Conservation (phyloP, 306 rosid genomes). For the Macrotyloma uniflorum region DNA sequence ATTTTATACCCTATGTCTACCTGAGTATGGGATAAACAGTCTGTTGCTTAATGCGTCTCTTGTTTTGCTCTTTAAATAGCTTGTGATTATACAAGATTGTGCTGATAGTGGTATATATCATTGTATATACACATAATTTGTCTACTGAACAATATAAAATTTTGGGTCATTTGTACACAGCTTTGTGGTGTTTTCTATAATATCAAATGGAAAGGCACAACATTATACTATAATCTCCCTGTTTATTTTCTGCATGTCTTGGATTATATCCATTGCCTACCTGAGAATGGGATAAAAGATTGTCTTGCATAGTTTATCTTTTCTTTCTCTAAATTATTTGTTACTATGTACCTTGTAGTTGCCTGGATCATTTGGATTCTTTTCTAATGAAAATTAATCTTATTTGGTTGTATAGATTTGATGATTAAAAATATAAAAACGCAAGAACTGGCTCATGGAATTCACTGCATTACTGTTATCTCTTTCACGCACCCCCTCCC, state of each 20-base stretch:
- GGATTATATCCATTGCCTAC: not conserved
- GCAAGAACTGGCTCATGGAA: not conserved
- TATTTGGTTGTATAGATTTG: not conserved
- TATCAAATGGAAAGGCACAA: no score
- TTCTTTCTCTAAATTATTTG: conserved; percentile 21
- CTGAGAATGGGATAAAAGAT: not conserved
- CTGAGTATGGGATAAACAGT: no score
- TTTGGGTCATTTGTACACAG: no score
- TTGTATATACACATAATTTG: no score
- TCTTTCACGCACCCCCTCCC: not conserved
- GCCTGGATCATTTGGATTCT: conserved; percentile 22
- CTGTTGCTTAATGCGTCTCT: no score
- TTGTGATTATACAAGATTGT: no score
- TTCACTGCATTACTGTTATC: conserved; percentile 4
- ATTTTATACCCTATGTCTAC: no score
- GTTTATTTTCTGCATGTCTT: not conserved
- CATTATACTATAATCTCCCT: no score
- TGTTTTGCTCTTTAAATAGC: no score
- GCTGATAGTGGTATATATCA: no score
- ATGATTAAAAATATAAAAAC: conserved; percentile 25
- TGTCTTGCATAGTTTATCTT: conserved; percentile 11
- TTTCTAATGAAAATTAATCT: not conserved
- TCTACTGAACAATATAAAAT: no score
- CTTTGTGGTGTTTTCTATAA: no score
- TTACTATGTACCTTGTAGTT: conserved; percentile 21